A percentile compares a stretch with the other conserved stretches of the same genome.
phyloP scores from a whole-genome alignment of 805 yeast species.

The Nakazawaea laoshanensis region DNA sequence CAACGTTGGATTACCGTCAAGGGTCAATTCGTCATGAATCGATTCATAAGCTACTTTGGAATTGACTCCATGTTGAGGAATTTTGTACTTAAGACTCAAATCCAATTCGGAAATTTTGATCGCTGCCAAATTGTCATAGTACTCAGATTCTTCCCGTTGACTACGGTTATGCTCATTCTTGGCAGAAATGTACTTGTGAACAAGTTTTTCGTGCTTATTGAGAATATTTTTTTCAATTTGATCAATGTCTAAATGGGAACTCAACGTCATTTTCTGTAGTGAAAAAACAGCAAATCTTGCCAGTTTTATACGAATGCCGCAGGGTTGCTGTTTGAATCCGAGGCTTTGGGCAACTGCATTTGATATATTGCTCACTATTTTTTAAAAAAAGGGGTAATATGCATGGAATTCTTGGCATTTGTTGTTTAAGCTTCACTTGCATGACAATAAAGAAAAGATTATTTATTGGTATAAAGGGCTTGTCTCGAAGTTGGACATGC shows the following conservation, averaged over 20 bases:
- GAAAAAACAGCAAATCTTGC: no score
- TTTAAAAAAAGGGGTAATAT: no score
- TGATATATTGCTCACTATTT: no score
- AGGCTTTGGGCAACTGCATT: no score
- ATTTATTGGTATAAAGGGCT: no score
- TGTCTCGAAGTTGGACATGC: no score
- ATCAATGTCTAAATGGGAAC: constrained; percentile 37
- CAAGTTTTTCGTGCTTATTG: constrained; percentile 20
- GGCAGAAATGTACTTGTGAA: constrained; percentile 15
- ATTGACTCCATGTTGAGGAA: constrained; percentile 50
- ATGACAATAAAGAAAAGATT: no score
- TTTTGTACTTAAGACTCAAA: constrained; percentile 39
- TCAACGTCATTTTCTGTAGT: constrained; percentile 31
- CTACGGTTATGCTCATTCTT: constrained; percentile 9
- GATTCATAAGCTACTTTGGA: constrained; percentile 48
- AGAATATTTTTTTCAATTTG: constrained; percentile 27
- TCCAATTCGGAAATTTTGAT: constrained; percentile 22
- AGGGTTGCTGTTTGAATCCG: no score
- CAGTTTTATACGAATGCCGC: no score
- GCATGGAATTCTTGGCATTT: no score
- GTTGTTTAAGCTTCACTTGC: no score
- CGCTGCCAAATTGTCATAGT: constrained; percentile 14
- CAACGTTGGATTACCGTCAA: constrained; percentile 79
- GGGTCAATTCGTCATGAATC: constrained; percentile 62
- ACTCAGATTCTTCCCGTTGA: not conserved